Base-by-base conservation (phyloP, 2,329 filamentous ascomycete genomes). In the Fusarium agapanthi region DNA sequence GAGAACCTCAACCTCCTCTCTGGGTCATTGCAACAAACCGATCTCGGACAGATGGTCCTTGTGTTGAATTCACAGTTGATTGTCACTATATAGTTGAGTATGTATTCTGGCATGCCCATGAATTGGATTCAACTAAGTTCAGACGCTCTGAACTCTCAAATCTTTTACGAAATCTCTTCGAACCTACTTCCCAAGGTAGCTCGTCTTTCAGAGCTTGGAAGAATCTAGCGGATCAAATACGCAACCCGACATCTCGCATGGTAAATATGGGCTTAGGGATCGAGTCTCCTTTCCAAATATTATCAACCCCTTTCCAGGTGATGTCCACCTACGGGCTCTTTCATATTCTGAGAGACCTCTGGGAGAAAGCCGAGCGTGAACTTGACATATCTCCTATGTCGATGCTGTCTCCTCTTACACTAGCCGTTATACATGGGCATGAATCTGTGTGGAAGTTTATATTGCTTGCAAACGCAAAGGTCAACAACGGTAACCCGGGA, bases 341-440 rank as follows among this genome's bases (percentile, higher is more conserved):
- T n/a, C 7, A 47, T 2, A 8, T 8, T 0, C 3, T 47, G 5
- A 4, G 4, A n/a, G 20, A 3, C 4, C 3, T 47, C 0, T 47
- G 44, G 44, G 10, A 47, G 6, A 5, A 1, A 0, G 13, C 44
- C 3, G 26, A 3, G 0, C 3, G 0, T 0, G 4, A 47, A 1
- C 6, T 30, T 0, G 2, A 12, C 9, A 2, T 8, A 22, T 47
- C 0, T 1, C 26, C 0, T 8, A 8, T 0, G 4, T 16, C 0
- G 0, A 2, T 13, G 12, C 14, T 20, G 0, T 47, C 44, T 6
- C 44, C 44, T 4, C 44, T 47, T 12, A 30, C 44, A 1, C 9
- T 47, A 4, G 44, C 44, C 13, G 4, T 47, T 10, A 3, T 1
- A 0, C 0, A 16, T 12, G 4, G 14, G 4, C 14, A 47, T 47